Evolutionary conservation across 129 eudicot genomes (phyloP).

Genomic region (Flaveria linearis): DNA sequence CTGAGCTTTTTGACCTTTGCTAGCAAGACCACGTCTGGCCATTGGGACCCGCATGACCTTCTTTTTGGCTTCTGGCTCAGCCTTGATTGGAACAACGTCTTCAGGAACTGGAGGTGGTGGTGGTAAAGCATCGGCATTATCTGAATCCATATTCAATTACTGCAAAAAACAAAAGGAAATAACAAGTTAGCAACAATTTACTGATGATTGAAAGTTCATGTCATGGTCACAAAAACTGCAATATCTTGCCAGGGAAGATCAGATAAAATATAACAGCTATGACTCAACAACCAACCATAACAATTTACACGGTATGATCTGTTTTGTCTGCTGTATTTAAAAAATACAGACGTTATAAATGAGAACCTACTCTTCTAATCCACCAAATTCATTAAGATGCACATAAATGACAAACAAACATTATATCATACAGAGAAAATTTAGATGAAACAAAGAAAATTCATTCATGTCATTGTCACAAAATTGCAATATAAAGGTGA

Average conservation of each 20-base stretch:
- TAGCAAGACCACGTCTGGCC: slow-evolving; percentile 72
- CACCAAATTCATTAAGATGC: neutral
- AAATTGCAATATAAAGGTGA: no score
- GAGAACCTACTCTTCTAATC: neutral
- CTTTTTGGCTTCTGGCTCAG: slow-evolving; percentile 43
- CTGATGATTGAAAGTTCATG: neutral
- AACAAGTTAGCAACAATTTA: slow-evolving; percentile 20
- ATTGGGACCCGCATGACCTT: slow-evolving; percentile 65
- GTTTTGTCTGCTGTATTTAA: no score
- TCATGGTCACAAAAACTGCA: no score
- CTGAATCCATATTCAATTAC: slow-evolving; percentile 57
- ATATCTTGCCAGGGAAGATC: no score
- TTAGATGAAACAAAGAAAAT: neutral
- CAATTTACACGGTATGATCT: no score
- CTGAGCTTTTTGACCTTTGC: slow-evolving; percentile 62
- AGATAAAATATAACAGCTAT: no score
- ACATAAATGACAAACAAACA: neutral
- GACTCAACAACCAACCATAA: no score
- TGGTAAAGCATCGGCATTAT: slow-evolving; percentile 59
- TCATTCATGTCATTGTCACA: no score
- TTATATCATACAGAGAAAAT: neutral
- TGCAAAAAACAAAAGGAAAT: slow-evolving; percentile 2
- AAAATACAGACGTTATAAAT: neutral
- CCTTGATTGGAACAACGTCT: slow-evolving; percentile 55
- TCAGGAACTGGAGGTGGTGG: slow-evolving; percentile 82